These are phyloP conservation scores for Talaromyces ruber DNA, from an alignment of 495 filamentous ascomycete genomes.

Conservation along the genomic window DNA sequence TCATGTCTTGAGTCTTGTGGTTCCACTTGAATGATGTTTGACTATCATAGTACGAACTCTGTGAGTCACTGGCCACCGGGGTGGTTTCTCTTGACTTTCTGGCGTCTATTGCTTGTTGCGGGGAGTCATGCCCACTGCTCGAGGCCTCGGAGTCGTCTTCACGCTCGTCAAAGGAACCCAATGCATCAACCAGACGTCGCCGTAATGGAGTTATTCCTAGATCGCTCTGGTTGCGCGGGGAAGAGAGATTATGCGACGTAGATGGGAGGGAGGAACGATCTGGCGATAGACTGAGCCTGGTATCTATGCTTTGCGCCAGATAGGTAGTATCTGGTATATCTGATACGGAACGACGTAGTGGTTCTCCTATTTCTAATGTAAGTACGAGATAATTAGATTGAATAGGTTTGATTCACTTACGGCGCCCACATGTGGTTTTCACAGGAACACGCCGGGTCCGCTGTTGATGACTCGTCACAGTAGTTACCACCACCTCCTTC, in stretches of 20 bases:
- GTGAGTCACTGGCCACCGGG: not conserved
- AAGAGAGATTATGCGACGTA: not conserved
- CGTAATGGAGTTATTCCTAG: slow-evolving; percentile 13
- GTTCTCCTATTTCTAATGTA: not conserved
- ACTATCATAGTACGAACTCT: slow-evolving; percentile 6
- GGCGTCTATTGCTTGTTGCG: not conserved
- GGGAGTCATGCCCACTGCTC: not conserved
- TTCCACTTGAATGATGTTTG: slow-evolving; percentile 10
- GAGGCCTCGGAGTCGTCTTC: not conserved
- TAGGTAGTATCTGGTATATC: not conserved
- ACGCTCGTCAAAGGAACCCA: slow-evolving; percentile 11
- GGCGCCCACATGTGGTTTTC: not conserved
- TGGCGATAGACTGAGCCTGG: not conserved
- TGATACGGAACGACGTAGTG: not conserved
- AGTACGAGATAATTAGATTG: not conserved
- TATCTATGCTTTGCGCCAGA: not conserved
- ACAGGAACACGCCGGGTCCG: not conserved
- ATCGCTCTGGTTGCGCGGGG: not conserved
- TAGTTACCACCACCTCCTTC: not conserved
- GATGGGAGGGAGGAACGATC: not conserved
- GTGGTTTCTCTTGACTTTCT: not conserved
- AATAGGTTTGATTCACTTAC: not conserved
- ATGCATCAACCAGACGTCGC: slow-evolving; percentile 28
- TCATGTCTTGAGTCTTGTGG: not conserved
- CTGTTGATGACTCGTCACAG: not conserved